Conservation (phyloP, 129 eudicot genomes). For the Silybum marianum region DNA sequence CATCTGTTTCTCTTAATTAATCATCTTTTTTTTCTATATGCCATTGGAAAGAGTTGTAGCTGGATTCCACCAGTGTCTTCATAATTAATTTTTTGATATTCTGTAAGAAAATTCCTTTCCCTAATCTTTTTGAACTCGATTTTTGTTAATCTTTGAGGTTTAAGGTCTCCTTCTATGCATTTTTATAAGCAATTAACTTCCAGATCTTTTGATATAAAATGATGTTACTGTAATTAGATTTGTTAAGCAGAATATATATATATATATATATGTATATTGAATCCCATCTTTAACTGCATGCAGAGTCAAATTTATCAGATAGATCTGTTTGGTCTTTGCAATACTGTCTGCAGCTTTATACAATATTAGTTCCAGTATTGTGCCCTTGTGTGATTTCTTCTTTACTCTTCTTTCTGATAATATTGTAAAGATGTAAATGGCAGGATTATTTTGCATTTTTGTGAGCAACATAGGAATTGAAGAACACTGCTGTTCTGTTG, state of each 20-base stretch:
- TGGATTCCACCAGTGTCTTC: conserved; percentile 2
- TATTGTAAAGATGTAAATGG: too few species aligned
- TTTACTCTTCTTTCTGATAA: too few species aligned
- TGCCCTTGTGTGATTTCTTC: too few species aligned
- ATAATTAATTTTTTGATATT: background rate
- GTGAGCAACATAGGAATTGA: conserved; percentile 12
- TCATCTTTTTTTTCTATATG: background rate
- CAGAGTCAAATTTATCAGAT: background rate
- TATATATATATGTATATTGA: too few species aligned
- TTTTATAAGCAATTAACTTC: background rate
- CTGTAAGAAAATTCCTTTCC: conserved; percentile 20
- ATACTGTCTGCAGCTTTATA: too few species aligned
- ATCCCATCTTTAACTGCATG: conserved; percentile 9
- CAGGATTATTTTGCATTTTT: conserved; percentile 15
- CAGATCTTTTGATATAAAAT: conserved; percentile 5
- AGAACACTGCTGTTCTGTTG: background rate
- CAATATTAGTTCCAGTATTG: background rate
- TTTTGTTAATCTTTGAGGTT: background rate
- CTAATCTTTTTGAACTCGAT: background rate
- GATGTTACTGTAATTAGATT: conserved; percentile 17
- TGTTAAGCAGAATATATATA: conserved; percentile 20
- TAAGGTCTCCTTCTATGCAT: conserved; percentile 12
- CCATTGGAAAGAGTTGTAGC: background rate
- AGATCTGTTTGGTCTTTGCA: too few species aligned
- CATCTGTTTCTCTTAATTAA: background rate